Conservation (phyloP, 768 basidiomycete species). For the Rhizopogon rudus region DNA sequence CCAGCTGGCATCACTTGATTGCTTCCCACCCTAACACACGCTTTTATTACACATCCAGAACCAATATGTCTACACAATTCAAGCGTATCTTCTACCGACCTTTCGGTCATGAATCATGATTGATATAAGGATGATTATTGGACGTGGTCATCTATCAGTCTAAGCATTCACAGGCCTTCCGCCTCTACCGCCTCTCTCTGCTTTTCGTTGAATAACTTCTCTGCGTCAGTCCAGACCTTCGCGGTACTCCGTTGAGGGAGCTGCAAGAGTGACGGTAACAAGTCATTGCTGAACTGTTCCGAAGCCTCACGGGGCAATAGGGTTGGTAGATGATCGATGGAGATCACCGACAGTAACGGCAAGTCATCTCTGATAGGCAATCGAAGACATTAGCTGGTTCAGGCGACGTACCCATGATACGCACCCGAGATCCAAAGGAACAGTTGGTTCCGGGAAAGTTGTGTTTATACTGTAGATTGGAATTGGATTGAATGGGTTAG, state of each 20-base stretch:
- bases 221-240: conserved; percentile 85
- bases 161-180: not conserved
- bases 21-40: too few species aligned
- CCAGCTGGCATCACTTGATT: too few species aligned
- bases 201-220: conserved; percentile 74
- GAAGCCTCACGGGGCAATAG: conserved; percentile 93
- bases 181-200: conserved; percentile 43
- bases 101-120: not conserved
- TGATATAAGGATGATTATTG: not conserved
- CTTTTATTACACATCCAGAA: too few species aligned
- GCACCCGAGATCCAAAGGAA: conserved; percentile 77
- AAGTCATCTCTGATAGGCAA: conserved; percentile 43
- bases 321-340: conserved; percentile 96
- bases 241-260: conserved; percentile 63
- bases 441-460: conserved; percentile 88
- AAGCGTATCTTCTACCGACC: not conserved
- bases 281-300: conserved; percentile 89
- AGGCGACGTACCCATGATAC: conserved; percentile 20
- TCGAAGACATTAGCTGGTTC: not conserved
- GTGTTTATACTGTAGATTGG: conserved; percentile 95
- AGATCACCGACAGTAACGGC: conserved; percentile 77
- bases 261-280: conserved; percentile 78
- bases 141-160: not conserved
- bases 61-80: too few species aligned
- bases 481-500: conserved; percentile 97